Evolutionary conservation across 805 yeast genomes (phyloP), one percentile per base, ranked within the genome.

Genomic region (Tetrapisispora iriomotensis): DNA sequence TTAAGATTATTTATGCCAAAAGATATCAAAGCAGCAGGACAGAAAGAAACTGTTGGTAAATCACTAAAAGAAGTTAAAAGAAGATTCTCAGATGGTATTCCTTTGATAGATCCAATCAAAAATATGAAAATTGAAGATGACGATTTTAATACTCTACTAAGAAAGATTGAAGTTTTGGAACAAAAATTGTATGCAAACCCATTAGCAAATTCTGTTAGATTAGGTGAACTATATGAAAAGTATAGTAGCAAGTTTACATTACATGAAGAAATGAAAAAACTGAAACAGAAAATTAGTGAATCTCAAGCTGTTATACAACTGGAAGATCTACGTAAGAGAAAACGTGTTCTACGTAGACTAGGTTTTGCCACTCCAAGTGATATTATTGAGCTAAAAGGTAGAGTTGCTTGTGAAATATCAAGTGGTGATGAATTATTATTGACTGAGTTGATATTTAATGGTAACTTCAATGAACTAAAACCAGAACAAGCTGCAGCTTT

Each of bases 351-450:
- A 50, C 77, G 97, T 60, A 77, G 96, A 55, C 72, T 92, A 28
- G 96, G 92, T 0, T 92, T 92, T 65, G 80, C 88, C 29, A 80
- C 94, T 2, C 79, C 78, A 39, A 72, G 75, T 46, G 98, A 92
- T 61, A 80, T 92, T 45, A 94, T 92, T 46, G 96, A 92, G 60
- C 71, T 92, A 53, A 92, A 92, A 63, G 99, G 99, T 40, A 75
- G 97, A 58, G 97, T 92, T 41, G 96, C 96, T 0, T 90, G 97
- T 62, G 96, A 90, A 54, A 90, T 90, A 50, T 79, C 90, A 50
- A 82, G 94, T 18, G 96, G 96, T 43, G 77, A 72, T 49, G 95
- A 86, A 62, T 64, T 86, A 40, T 57, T 86, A 45, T 64, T 92
- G 37, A 92, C 99, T 0, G 98, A 92, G 58, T 67, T 92, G 49